phyloP scores from a whole-genome alignment of 192 early-diverging fungal species.

The Coemansia sp. region DNA sequence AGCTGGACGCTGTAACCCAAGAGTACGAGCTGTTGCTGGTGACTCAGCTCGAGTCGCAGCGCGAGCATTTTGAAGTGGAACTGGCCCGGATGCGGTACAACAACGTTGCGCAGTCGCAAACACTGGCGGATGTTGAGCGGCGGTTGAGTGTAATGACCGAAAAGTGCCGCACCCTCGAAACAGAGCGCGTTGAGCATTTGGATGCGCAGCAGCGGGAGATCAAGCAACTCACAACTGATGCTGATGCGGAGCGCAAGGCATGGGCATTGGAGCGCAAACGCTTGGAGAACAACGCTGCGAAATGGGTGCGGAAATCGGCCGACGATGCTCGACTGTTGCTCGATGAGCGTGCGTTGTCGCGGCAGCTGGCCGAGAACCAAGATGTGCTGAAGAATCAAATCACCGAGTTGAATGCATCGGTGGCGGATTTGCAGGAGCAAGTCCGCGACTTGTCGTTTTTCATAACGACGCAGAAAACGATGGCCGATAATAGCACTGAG shows the following conservation, averaged over 20 bases:
- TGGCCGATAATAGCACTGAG: slow-evolving; percentile 41
- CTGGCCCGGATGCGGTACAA: slow-evolving; percentile 60
- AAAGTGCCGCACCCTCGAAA: slow-evolving; percentile 14
- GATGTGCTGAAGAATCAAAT: slow-evolving; percentile 57
- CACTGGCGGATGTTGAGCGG: slow-evolving; percentile 35
- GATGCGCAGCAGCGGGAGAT: slow-evolving; percentile 20
- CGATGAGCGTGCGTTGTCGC: slow-evolving; percentile 44
- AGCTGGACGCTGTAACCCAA: slow-evolving; percentile 70
- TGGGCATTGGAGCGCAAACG: slow-evolving; percentile 44
- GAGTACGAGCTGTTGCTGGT: slow-evolving; percentile 84
- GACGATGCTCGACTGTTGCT: slow-evolving; percentile 74
- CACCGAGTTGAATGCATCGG: slow-evolving; percentile 57
- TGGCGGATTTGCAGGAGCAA: slow-evolving; percentile 79
- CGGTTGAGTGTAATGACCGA: slow-evolving; percentile 7
- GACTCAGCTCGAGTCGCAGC: slow-evolving; percentile 85
- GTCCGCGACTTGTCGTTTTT: slow-evolving; percentile 90
- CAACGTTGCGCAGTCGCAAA: slow-evolving; percentile 58
- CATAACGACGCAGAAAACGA: slow-evolving; percentile 67
- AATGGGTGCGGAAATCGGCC: slow-evolving; percentile 59
- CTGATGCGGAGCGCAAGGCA: slow-evolving; percentile 56
- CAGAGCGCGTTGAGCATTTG: slow-evolving; percentile 1
- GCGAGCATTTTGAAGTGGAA: slow-evolving; percentile 79
- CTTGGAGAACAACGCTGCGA: slow-evolving; percentile 57
- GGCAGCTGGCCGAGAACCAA: slow-evolving; percentile 66
- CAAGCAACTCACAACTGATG: slow-evolving; percentile 28